Conservation (phyloP, 305 asterid genomes). For the Fraxinus velutina region DNA sequence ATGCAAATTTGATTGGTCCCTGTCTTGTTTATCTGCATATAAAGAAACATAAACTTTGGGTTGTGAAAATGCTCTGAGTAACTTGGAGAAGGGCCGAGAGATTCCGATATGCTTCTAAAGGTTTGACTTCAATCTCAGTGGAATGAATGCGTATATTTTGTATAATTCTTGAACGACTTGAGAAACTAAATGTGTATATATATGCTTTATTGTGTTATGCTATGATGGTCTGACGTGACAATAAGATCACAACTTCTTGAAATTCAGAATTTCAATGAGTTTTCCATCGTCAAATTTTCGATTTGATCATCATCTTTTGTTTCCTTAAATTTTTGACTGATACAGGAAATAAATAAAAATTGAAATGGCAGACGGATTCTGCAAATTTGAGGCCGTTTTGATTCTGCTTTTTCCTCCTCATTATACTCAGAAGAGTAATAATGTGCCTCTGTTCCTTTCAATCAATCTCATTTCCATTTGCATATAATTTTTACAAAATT, state of each 20-base stretch:
- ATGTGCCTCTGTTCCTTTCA: constrained; percentile 19
- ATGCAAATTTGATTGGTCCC: constrained; percentile 69
- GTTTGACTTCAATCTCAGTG: background rate
- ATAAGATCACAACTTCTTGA: background rate
- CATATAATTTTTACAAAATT: background rate
- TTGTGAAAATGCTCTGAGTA: constrained; percentile 63
- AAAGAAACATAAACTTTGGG: constrained; percentile 72
- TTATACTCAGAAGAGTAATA: constrained; percentile 32
- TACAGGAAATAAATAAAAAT: too few relatives aligned
- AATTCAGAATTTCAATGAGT: background rate
- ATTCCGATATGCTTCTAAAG: background rate
- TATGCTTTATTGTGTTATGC: background rate
- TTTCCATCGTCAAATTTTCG: background rate
- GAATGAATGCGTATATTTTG: background rate
- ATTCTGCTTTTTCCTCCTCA: constrained; percentile 28
- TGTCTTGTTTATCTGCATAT: constrained; percentile 66
- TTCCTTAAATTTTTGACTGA: background rate
- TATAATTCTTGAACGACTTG: background rate
- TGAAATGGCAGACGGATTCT: constrained; percentile 9
- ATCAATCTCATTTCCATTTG: background rate
- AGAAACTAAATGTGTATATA: background rate
- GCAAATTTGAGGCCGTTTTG: constrained; percentile 39
- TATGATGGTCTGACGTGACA: background rate
- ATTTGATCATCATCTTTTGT: background rate
- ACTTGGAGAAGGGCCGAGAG: background rate